Percentiles rank a stretch among this genome's conserved stretches.
phyloP scores from a whole-genome alignment of 2,329 filamentous ascomycete species.

The Phyllachora maydis region DNA sequence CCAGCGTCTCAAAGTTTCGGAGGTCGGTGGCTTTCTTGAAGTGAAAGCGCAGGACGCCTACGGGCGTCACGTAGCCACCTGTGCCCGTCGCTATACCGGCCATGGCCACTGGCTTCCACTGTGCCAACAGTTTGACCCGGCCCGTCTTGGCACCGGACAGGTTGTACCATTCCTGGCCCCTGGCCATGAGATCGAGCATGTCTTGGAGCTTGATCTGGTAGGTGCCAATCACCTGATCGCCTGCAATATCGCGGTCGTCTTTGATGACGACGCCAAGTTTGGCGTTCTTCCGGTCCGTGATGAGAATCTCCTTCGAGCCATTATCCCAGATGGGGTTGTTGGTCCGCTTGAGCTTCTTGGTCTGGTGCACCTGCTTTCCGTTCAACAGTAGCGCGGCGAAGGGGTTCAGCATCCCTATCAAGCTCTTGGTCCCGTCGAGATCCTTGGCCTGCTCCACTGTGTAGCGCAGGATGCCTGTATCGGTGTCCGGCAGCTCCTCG shows the following conservation, averaged over 20 bases:
- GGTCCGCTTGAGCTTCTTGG: constrained; percentile 85
- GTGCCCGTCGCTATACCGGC: constrained; percentile 57
- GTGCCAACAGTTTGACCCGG: constrained; percentile 71
- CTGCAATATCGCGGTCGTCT: constrained; percentile 71
- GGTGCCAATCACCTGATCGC: constrained; percentile 70
- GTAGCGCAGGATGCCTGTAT: constrained; percentile 85
- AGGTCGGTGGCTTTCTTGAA: constrained; percentile 68
- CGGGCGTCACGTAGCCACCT: constrained; percentile 78
- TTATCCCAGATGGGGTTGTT: constrained; percentile 96
- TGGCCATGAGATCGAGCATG: constrained; percentile 73
- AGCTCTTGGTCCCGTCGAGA: constrained; percentile 75
- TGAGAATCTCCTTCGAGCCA: constrained; percentile 79
- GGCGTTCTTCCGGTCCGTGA: constrained; percentile 80
- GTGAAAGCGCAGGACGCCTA: constrained; percentile 89
- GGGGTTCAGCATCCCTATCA: constrained; percentile 79
- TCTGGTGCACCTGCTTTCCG: constrained; percentile 73
- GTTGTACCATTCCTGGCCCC: constrained; percentile 94
- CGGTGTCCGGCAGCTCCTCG: constrained; percentile 68
- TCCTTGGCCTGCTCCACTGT: constrained; percentile 94
- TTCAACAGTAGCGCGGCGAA: constrained; percentile 82
- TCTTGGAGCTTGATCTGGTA: constrained; percentile 95
- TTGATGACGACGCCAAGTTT: constrained; percentile 86
- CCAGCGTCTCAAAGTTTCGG: constrained; percentile 83
- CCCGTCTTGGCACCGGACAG: constrained; percentile 64
- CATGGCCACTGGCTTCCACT: constrained; percentile 90